These are phyloP conservation scores for Gaeumannomyces sp. DNA, from an alignment of 2,329 filamentous ascomycete genomes.

Conservation along the genomic window DNA sequence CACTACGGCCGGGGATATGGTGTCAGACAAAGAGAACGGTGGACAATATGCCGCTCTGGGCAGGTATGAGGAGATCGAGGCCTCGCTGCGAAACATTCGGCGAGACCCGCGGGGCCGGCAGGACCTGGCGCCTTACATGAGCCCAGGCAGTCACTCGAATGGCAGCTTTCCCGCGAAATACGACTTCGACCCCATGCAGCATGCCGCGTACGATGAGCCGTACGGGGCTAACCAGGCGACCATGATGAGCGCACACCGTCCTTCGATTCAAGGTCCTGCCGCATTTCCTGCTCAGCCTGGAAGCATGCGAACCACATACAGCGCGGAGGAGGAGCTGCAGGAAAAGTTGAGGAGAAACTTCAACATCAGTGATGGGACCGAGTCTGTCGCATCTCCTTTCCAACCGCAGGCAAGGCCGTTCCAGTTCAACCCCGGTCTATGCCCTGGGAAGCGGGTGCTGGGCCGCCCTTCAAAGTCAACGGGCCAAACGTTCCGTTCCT, in stretches of 20 bases:
- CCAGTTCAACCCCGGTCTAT: constrained; percentile 42
- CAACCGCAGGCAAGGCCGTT: constrained; percentile 28
- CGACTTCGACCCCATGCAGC: neutral
- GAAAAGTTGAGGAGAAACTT: constrained; percentile 28
- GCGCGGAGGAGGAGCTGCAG: constrained; percentile 31
- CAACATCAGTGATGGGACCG: constrained; percentile 26
- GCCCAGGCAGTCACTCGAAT: constrained; percentile 33
- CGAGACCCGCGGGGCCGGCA: neutral
- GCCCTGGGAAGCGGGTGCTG: constrained; percentile 32
- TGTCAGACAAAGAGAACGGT: constrained; percentile 32
- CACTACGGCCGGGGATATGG: constrained; percentile 17
- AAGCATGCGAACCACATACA: constrained; percentile 21
- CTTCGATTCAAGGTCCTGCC: constrained; percentile 27
- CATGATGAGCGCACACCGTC: constrained; percentile 26
- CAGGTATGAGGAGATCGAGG: neutral
- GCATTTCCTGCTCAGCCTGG: constrained; percentile 6
- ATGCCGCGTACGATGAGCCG: constrained; percentile 1
- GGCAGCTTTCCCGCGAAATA: neutral
- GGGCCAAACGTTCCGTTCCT: neutral
- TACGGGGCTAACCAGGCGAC: neutral
- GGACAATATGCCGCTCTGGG: constrained; percentile 13
- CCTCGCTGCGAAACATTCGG: neutral
- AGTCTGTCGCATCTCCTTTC: constrained; percentile 18
- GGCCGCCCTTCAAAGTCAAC: neutral
- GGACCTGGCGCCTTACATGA: neutral